These are phyloP conservation scores for Coriaria nepalensis DNA, from an alignment of 306 rosid genomes.

Conservation along the genomic window DNA sequence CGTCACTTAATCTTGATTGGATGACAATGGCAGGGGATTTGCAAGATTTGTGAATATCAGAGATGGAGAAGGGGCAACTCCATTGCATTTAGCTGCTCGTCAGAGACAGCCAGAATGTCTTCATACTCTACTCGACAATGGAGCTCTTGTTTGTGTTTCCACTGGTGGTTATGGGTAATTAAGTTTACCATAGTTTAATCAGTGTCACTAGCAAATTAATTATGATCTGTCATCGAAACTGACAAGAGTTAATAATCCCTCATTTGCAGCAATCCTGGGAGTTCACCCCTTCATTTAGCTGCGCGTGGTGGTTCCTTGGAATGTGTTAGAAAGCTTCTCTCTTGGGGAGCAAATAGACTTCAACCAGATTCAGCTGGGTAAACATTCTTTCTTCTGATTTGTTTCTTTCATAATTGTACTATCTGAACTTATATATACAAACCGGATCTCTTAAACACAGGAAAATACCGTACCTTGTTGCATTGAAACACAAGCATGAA, in stretches of 20 bases:
- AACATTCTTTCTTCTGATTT: conserved; percentile 2
- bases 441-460: conserved; percentile 19
- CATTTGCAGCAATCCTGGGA: conserved; percentile 59
- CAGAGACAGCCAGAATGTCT: conserved; percentile 48
- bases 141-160: conserved; percentile 76
- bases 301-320: conserved; percentile 80
- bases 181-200: not conserved
- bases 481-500: conserved; percentile 52
- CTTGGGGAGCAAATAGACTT: conserved; percentile 90
- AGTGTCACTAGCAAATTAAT: not conserved
- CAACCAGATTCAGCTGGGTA: conserved; percentile 75
- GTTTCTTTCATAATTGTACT: too few relatives aligned
- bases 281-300: conserved; percentile 83
- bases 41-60: conserved; percentile 79
- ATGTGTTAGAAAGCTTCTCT: conserved; percentile 65
- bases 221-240: too few relatives aligned
- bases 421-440: too few relatives aligned
- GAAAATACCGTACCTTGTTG: conserved; percentile 65
- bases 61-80: conserved; percentile 79
- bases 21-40: conserved; percentile 58
- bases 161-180: conserved; percentile 68
- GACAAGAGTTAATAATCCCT: too few relatives aligned
- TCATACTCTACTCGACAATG: conserved; percentile 57
- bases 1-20: conserved; percentile 5
- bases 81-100: conserved; percentile 79